These are phyloP conservation scores for Nannizziopsis arthrosporioides DNA, from an alignment of 2,329 filamentous ascomycete species.

Conservation along the genomic window DNA sequence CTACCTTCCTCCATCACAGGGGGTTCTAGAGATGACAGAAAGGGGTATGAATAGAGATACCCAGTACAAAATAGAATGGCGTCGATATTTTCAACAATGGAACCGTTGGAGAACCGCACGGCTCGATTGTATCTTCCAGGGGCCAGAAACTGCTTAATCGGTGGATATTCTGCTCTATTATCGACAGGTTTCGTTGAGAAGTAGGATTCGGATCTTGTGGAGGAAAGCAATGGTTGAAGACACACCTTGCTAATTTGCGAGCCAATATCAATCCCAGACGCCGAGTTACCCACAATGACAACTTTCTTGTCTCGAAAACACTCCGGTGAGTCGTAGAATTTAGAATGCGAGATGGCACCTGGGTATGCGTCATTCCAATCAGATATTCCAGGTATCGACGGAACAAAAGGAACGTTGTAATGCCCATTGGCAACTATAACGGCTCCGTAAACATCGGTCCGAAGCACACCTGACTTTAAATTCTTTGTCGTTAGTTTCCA, in stretches of 20 bases:
- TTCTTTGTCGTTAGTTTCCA: slow-evolving; percentile 53
- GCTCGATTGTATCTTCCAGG: slow-evolving; percentile 41
- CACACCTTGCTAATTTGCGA: slow-evolving; percentile 57
- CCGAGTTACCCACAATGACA: slow-evolving; percentile 70
- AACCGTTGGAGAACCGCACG: slow-evolving; percentile 56
- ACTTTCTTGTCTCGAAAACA: slow-evolving; percentile 59
- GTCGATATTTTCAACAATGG: slow-evolving; percentile 56
- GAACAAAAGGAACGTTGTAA: slow-evolving; percentile 58
- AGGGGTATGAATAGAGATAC: slow-evolving; percentile 76
- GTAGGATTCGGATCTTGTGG: slow-evolving; percentile 44
- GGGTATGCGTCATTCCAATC: slow-evolving; percentile 51
- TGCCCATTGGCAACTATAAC: slow-evolving; percentile 66
- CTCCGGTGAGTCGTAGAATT: slow-evolving; percentile 60
- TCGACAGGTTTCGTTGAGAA: slow-evolving; percentile 28
- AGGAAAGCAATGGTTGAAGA: slow-evolving; percentile 50
- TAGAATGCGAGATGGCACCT: slow-evolving; percentile 58
- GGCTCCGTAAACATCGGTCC: slow-evolving; percentile 53
- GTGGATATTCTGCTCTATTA: slow-evolving; percentile 47
- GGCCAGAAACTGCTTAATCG: slow-evolving; percentile 46
- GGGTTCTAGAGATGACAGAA: slow-evolving; percentile 43
- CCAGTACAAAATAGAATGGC: slow-evolving; percentile 78
- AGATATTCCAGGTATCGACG: slow-evolving; percentile 48
- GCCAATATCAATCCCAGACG: slow-evolving; percentile 74
- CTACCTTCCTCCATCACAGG: slow-evolving; percentile 56
- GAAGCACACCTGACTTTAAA: slow-evolving; percentile 34